A percentile compares a stretch with the other conserved stretches of the same genome.
phyloP scores from a whole-genome alignment of 2,329 filamentous ascomycete genomes.

The Nemania diffusa region DNA sequence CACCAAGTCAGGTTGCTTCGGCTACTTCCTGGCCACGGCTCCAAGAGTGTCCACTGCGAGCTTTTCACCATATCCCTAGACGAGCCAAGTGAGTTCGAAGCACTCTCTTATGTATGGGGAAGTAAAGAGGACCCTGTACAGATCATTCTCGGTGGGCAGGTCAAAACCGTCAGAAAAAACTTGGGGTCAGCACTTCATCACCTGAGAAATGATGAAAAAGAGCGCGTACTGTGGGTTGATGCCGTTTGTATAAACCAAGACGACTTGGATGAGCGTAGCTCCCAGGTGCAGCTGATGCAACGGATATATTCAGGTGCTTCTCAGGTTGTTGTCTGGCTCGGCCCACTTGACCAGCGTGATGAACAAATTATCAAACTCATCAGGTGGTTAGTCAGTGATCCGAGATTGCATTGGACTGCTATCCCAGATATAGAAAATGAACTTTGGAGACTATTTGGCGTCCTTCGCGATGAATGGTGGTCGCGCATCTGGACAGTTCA shows the following conservation, averaged over 20 bases:
- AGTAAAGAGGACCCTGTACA: neutral
- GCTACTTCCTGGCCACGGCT: neutral
- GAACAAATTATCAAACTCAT: no score
- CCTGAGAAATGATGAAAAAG: neutral
- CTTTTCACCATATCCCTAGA: constrained; percentile 1
- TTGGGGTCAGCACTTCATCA: neutral
- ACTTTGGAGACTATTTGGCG: neutral
- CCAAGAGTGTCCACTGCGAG: neutral
- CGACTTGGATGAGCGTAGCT: neutral
- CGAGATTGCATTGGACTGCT: no score
- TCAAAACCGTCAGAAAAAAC: neutral
- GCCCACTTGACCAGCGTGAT: neutral
- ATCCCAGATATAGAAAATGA: no score
- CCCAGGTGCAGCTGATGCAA: constrained; percentile 3
- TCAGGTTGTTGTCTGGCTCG: neutral
- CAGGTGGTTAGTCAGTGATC: no score
- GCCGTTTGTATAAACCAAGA: constrained; percentile 17
- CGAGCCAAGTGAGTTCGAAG: neutral
- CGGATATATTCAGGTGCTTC: neutral
- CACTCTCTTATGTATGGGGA: constrained; percentile 9
- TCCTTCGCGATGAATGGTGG: neutral
- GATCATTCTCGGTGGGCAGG: neutral
- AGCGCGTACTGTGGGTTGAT: constrained; percentile 6
- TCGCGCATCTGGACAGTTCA: neutral
- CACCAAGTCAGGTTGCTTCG: constrained; percentile 1